These are phyloP conservation scores for Dioscorea zingiberensis DNA, from an alignment of 106 monocot genomes.

Conservation along the genomic window DNA sequence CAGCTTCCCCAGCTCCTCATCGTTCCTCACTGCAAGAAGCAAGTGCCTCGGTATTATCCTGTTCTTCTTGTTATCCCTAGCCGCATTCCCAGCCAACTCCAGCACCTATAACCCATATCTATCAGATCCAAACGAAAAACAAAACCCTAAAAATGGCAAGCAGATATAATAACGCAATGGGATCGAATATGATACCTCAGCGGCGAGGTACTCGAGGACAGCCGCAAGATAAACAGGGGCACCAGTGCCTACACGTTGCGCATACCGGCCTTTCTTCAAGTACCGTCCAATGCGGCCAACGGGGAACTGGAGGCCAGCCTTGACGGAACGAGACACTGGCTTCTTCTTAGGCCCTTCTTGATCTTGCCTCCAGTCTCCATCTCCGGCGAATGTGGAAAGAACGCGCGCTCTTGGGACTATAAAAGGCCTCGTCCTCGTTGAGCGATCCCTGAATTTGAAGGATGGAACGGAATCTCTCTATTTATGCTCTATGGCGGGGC, in stretches of 20 bases:
- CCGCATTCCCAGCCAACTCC: constrained; percentile 14
- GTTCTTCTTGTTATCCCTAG: constrained; percentile 21
- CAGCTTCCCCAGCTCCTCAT: constrained; percentile 36
- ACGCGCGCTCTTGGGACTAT: not conserved
- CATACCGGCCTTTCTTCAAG: constrained; percentile 64
- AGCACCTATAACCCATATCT: constrained; percentile 3
- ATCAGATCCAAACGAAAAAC: not conserved
- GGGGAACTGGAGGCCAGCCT: constrained; percentile 58
- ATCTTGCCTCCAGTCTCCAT: constrained; percentile 6
- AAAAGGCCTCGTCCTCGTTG: not conserved
- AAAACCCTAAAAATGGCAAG: not conserved
- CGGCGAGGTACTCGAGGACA: constrained; percentile 57
- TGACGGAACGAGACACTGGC: constrained; percentile 29
- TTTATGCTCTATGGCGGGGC: not conserved
- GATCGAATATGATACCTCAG: constrained; percentile 19
- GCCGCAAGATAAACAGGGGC: constrained; percentile 72
- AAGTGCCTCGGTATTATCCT: constrained; percentile 18
- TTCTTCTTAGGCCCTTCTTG: constrained; percentile 35
- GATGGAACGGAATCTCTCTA: not conserved
- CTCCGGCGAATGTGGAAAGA: not conserved
- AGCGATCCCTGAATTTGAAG: not conserved
- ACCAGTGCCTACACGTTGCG: constrained; percentile 49
- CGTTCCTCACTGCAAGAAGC: constrained; percentile 30
- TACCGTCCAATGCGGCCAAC: constrained; percentile 69
- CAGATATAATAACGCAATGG: not conserved